Percentiles rank a stretch among this genome's conserved stretches.
Conservation (phyloP, 345 rosid genomes). For the Eucalyptus marginata region DNA sequence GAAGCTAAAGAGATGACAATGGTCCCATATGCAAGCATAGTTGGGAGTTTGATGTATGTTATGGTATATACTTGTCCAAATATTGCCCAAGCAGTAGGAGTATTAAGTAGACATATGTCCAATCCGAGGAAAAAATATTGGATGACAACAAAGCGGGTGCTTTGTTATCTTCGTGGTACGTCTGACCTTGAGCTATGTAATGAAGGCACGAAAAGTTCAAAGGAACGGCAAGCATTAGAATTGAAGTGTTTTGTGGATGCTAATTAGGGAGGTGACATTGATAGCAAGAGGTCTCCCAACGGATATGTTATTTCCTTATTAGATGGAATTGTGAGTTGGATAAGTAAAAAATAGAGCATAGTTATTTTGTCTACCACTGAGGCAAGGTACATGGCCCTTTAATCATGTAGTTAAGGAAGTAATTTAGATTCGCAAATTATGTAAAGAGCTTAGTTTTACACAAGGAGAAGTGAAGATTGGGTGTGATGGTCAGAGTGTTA, state of each 20-base stretch:
- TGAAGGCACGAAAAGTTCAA: not conserved
- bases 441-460: not conserved
- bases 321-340: not conserved
- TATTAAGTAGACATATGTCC: not conserved
- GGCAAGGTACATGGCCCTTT: not conserved
- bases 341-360: not conserved
- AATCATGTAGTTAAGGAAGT: not conserved
- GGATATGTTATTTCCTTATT: not conserved
- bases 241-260: not conserved
- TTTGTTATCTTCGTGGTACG: not conserved
- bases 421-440: not conserved
- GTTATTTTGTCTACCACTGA: not conserved
- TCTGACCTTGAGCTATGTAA: not conserved
- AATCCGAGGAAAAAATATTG: accelerated
- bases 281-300: not conserved
- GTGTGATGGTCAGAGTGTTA: not conserved
- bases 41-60: not conserved
- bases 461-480: not conserved
- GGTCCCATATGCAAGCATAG: not conserved
- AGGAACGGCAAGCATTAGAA: not conserved
- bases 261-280: not conserved
- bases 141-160: not conserved
- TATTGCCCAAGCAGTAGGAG: accelerated
- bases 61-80: not conserved
- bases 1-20: not conserved